A percentile compares a stretch with the other conserved stretches of the same genome.
These are phyloP conservation scores for Brassica carinata DNA, from an alignment of 345 rosid species.

Conservation along the genomic window DNA sequence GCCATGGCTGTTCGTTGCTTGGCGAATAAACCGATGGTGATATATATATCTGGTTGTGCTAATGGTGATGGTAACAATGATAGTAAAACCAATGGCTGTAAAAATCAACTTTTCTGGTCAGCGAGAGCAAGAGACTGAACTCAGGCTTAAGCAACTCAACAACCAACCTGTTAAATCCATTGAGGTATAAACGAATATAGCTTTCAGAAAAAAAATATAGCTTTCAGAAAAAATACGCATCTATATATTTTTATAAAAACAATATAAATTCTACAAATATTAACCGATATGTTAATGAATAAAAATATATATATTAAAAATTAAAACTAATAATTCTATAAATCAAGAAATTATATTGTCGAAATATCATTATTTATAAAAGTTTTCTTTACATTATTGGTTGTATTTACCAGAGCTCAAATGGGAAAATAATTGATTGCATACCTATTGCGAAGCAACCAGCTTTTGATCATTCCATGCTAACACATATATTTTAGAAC, in stretches of 20 bases:
- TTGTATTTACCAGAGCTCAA: background rate
- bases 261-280: background rate
- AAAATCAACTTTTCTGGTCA: background rate
- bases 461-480: conserved; percentile 17
- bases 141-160: conserved; percentile 11
- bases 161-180: conserved; percentile 1
- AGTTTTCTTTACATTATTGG: background rate
- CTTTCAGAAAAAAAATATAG: background rate
- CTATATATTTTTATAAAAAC: background rate
- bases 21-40: background rate
- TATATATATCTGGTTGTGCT: background rate
- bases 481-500: background rate
- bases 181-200: background rate
- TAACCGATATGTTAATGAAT: background rate
- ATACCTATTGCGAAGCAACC: background rate
- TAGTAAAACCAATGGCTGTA: background rate
- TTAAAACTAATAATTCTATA: too few relatives aligned
- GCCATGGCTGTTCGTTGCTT: background rate
- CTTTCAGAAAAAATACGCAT: background rate
- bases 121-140: conserved; percentile 9
- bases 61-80: background rate
- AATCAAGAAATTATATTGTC: too few relatives aligned
- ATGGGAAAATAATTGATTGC: background rate
- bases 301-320: too few relatives aligned
- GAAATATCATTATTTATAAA: background rate